Conservation (phyloP, 2,329 filamentous ascomycete species). For the Exophiala dermatitidis region DNA sequence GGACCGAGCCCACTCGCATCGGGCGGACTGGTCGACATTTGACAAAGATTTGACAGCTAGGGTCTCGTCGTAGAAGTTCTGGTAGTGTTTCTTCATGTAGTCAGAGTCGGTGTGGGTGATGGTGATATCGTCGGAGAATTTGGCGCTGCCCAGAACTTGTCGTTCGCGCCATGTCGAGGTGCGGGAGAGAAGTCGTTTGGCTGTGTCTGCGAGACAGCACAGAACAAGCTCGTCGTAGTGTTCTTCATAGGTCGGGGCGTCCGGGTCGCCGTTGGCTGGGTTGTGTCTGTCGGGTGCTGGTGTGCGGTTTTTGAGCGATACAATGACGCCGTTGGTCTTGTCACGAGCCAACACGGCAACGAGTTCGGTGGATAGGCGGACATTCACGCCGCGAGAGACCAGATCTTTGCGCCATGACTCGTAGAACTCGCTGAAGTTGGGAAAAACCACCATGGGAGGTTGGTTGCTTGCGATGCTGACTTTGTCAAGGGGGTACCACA, state of each 20-base stretch:
- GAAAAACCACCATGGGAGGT: constrained; percentile 55
- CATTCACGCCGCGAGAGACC: constrained; percentile 46
- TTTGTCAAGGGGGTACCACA: constrained; percentile 51
- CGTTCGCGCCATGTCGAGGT: constrained; percentile 55
- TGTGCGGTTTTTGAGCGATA: constrained; percentile 31
- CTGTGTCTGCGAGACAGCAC: constrained; percentile 50
- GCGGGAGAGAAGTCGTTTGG: constrained; percentile 47
- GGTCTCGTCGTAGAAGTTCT: constrained; percentile 23
- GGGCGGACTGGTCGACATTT: constrained; percentile 15
- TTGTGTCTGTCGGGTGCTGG: constrained; percentile 23
- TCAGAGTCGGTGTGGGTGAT: constrained; percentile 52
- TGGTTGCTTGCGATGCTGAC: constrained; percentile 47
- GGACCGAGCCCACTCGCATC: constrained; percentile 29
- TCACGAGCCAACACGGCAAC: constrained; percentile 45
- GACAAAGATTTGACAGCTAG: constrained; percentile 30
- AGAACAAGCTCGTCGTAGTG: constrained; percentile 54
- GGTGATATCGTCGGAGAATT: constrained; percentile 57
- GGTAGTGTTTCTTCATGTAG: constrained; percentile 47
- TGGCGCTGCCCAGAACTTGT: constrained; percentile 62
- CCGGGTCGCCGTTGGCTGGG: constrained; percentile 13
- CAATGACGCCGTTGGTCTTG: constrained; percentile 41
- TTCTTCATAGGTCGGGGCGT: constrained; percentile 37
- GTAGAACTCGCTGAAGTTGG: constrained; percentile 53
- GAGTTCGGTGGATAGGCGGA: constrained; percentile 50
- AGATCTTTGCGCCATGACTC: constrained; percentile 49